phyloP scores from a whole-genome alignment of 2,329 filamentous ascomycete genomes.

The Emergomyces pasteurianus region DNA sequence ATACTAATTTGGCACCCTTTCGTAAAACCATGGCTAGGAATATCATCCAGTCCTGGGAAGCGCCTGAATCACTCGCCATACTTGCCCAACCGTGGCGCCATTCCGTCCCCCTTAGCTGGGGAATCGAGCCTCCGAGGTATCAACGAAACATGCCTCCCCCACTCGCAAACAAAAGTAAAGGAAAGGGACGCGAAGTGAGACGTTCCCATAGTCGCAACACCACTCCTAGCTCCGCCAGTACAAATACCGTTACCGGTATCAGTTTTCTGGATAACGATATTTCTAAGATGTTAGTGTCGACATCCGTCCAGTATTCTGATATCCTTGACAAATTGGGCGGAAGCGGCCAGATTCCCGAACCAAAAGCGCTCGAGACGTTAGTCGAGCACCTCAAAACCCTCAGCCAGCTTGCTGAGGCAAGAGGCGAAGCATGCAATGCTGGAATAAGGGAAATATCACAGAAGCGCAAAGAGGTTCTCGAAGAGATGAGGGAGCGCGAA shows the following conservation, averaged over 20 bases:
- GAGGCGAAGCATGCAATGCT: conserved; percentile 47
- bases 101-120: neutral
- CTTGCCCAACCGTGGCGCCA: neutral
- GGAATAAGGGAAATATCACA: conserved; percentile 48
- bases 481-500: conserved; percentile 40
- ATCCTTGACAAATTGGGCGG: conserved; percentile 44
- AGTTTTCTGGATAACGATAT: conserved; percentile 45
- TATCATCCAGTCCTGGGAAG: no score
- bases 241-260: conserved; percentile 27
- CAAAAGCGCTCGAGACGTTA: conserved; percentile 37
- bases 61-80: neutral
- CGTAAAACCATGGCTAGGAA: no score
- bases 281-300: conserved; percentile 36
- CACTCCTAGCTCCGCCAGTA: conserved; percentile 46
- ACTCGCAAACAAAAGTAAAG: conserved; percentile 38
- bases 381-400: conserved; percentile 45
- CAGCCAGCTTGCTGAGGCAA: conserved; percentile 45
- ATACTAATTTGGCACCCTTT: neutral
- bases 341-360: conserved; percentile 37
- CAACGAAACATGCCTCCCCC: conserved; percentile 27
- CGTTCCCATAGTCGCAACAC: conserved; percentile 51
- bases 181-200: conserved; percentile 41
- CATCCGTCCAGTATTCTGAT: conserved; percentile 43
- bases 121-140: neutral
- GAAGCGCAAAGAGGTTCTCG: conserved; percentile 44